Base-by-base conservation (phyloP, 495 filamentous ascomycete species). In the Venustampulla echinocandica region DNA sequence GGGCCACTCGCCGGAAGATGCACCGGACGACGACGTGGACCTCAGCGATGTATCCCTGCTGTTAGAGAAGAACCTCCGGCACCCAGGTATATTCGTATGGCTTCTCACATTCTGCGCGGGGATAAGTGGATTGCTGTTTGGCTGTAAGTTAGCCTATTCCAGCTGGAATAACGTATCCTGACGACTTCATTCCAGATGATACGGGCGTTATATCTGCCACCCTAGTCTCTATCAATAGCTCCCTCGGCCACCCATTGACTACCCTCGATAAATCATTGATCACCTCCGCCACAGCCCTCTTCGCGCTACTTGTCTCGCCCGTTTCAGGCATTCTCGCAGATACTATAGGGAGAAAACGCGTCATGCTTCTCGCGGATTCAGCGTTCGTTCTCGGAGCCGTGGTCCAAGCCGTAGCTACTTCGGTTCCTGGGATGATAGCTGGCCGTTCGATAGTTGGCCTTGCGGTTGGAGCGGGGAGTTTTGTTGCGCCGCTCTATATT, bases 161-260 rank as follows among this genome's bases (percentile, higher is more conserved):
- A 15, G 35, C 19, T 17, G 46, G n/a, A 36, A 24, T 14, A 50
- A 24, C 19, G n/a, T 10, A 13, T 34, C 14, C 25, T 50, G 20
- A 46, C 42, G 32, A 6, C 11, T 7, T 41, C 15, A 18, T 9
- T 18, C 36, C 52, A 92, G 87, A 80, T 52, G 77, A 81, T 57
- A 96, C 90, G 15, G 90, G 90, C 33, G 89, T 94, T 11, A 92
- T 96, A 33, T 92, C 86, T 18, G 82, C 87, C 0, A 92, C 87
- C 0, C 71, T 95, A 23, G 82, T 95, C 28, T 86, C 85, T 2
- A 78, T 95, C 53, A 75, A 74, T 35, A 73, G 75, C 1, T 82
- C 86, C 45, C 77, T 95, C n/a, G 89, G 85, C 4, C 73, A 74
- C 5, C 62, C 71, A 11, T 70, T 92, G 24, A 81, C 75, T 4